A percentile compares a stretch with the other conserved stretches of the same genome.
These are phyloP conservation scores for Talaromyces pinophilus DNA, from an alignment of 2,329 filamentous ascomycete species.

Conservation along the genomic window DNA sequence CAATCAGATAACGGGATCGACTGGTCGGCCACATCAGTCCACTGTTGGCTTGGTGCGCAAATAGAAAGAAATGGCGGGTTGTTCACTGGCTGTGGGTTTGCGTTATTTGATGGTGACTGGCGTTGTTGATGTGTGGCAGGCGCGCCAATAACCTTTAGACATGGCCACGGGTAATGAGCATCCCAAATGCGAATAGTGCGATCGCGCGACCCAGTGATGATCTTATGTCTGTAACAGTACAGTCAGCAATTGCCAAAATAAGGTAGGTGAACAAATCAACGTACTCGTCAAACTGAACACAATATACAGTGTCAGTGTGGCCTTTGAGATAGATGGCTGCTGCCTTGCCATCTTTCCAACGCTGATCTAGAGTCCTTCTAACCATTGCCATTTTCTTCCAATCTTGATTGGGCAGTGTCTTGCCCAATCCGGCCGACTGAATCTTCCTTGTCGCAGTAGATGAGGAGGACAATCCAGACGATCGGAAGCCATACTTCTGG, in stretches of 20 bases:
- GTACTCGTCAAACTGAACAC: conserved; percentile 94
- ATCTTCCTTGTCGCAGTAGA: conserved; percentile 44
- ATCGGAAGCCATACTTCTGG: conserved; percentile 52
- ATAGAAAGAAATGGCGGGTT: conserved; percentile 51
- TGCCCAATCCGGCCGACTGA: conserved; percentile 57
- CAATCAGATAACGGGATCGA: conserved; percentile 53
- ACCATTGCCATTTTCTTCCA: conserved; percentile 86
- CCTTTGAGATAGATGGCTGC: conserved; percentile 87
- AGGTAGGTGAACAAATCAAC: conserved; percentile 36
- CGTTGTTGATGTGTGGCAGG: conserved; percentile 26
- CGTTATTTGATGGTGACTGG: conserved; percentile 20
- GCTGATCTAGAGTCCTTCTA: conserved; percentile 70
- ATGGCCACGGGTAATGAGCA: conserved; percentile 77
- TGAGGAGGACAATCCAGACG: conserved; percentile 38
- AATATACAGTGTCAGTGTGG: conserved; percentile 95
- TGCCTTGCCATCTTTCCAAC: conserved; percentile 78
- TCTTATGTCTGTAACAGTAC: conserved; percentile 67
- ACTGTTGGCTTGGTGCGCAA: conserved; percentile 53
- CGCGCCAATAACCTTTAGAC: conserved; percentile 78
- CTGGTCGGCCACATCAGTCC: conserved; percentile 54
- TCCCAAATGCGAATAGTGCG: conserved; percentile 97
- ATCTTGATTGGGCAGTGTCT: conserved; percentile 63
- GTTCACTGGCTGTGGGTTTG: conserved; percentile 40
- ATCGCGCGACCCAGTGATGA: conserved; percentile 94
- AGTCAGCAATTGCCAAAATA: neutral